Percentiles rank a stretch among this genome's conserved stretches.
These are phyloP conservation scores for Cladosporium sp. DNA, from an alignment of 2,329 filamentous ascomycete genomes.

Conservation along the genomic window DNA sequence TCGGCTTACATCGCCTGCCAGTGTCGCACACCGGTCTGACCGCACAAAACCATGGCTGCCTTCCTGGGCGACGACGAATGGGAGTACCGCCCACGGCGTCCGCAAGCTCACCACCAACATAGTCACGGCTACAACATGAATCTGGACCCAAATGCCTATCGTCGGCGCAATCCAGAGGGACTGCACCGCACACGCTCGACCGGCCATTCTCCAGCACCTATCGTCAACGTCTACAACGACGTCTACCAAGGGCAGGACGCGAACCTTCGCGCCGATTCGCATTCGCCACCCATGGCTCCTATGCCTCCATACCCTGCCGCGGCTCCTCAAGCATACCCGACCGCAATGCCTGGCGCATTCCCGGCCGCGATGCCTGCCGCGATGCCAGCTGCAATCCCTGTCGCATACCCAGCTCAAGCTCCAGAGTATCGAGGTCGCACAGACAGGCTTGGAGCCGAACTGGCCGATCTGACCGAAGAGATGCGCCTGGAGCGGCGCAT, in stretches of 20 bases:
- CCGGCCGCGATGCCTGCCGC: slow-evolving; percentile 9
- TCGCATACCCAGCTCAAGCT: slow-evolving; percentile 11
- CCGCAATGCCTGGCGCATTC: slow-evolving; percentile 15
- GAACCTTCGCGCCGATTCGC: slow-evolving; percentile 19
- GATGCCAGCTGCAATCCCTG: slow-evolving; percentile 17
- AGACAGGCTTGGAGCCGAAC: slow-evolving; percentile 21
- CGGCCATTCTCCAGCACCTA: slow-evolving; percentile 40
- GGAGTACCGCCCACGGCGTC: neutral
- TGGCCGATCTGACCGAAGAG: slow-evolving; percentile 28
- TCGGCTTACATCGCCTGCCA: neutral
- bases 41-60: neutral
- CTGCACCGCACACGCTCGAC: slow-evolving; percentile 44
- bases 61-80: slow-evolving; percentile 9
- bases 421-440: slow-evolving; percentile 12
- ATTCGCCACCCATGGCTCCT: slow-evolving; percentile 20
- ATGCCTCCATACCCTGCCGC: slow-evolving; percentile 8
- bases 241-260: slow-evolving; percentile 33
- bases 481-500: slow-evolving; percentile 29
- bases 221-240: slow-evolving; percentile 46
- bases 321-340: slow-evolving; percentile 17
- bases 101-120: slow-evolving; percentile 3
- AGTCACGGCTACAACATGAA: slow-evolving; percentile 1
- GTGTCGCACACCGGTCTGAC: neutral
- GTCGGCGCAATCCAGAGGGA: neutral
- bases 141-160: slow-evolving; percentile 6